Evolutionary conservation across 176 grass and related monocot genomes (phyloP).

Genomic region (Rhynchospora pubera): DNA sequence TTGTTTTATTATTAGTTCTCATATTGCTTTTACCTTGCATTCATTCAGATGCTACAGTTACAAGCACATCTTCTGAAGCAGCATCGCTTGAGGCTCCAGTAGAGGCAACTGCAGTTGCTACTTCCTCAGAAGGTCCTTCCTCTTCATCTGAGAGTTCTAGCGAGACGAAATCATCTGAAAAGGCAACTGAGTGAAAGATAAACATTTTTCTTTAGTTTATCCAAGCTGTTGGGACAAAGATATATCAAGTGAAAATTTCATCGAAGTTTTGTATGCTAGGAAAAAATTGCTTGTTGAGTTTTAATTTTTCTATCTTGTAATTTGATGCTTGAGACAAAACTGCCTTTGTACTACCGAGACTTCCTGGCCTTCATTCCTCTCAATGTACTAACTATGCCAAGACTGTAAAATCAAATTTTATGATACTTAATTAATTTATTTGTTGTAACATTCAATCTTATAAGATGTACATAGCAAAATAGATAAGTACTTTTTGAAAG

Average conservation of each 20-base stretch:
- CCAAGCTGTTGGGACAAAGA: neutral
- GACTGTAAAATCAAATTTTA: neutral
- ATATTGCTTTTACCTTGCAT: constrained; percentile 21
- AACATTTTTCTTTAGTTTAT: constrained; percentile 11
- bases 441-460: neutral
- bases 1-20: neutral
- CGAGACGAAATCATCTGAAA: constrained; percentile 34
- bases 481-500: neutral
- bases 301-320: neutral
- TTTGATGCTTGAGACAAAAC: neutral
- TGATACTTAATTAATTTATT: neutral
- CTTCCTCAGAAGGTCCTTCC: neutral
- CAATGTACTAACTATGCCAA: neutral
- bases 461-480: neutral
- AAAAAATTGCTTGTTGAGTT: neutral
- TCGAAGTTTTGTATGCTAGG: constrained; percentile 11
- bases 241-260: neutral
- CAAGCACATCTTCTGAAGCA: constrained; percentile 6
- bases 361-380: neutral
- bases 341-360: neutral
- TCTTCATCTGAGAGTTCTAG: neutral
- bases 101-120: neutral
- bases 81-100: neutral
- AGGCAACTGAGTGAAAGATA: constrained; percentile 22
- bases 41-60: constrained; percentile 21